phyloP scores from a whole-genome alignment of 768 basidiomycete species.

The Crucibulum laeve region DNA sequence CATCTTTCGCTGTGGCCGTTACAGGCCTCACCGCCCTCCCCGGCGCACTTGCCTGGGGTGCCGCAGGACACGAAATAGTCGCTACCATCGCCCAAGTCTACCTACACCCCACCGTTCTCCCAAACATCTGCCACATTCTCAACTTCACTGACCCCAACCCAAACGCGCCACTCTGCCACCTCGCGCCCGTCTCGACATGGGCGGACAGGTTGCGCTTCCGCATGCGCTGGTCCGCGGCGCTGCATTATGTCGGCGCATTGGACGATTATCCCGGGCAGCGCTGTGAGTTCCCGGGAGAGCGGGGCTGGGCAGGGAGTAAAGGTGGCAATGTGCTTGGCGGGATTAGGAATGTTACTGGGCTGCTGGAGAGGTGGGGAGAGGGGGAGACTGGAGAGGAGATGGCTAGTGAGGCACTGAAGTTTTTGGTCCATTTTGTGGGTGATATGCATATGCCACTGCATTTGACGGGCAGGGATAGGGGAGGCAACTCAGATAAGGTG shows the following conservation, averaged over 20 bases:
- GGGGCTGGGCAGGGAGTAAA: slow-evolving; percentile 63
- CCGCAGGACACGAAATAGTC: slow-evolving; percentile 82
- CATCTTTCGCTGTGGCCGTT: background rate
- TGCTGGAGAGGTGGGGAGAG: slow-evolving; percentile 49
- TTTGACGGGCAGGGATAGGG: slow-evolving; percentile 80
- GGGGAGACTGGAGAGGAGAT: slow-evolving; percentile 21
- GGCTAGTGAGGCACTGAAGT: slow-evolving; percentile 83
- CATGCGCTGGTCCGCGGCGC: slow-evolving; percentile 67
- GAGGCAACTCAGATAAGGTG: slow-evolving; percentile 81
- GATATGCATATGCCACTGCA: slow-evolving; percentile 95
- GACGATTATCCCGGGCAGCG: slow-evolving; percentile 74
- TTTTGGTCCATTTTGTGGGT: slow-evolving; percentile 89
- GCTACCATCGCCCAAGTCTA: slow-evolving; percentile 95
- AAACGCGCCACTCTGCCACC: slow-evolving; percentile 55
- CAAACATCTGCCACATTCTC: slow-evolving; percentile 69
- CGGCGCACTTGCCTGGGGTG: slow-evolving; percentile 32
- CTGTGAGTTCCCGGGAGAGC: slow-evolving; percentile 73
- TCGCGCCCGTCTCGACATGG: slow-evolving; percentile 86
- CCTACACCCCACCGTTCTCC: slow-evolving; percentile 67
- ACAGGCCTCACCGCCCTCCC: background rate
- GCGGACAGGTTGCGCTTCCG: slow-evolving; percentile 66
- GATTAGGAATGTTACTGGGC: slow-evolving; percentile 69
- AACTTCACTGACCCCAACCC: slow-evolving; percentile 34
- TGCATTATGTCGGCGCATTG: slow-evolving; percentile 73
- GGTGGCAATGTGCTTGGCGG: slow-evolving; percentile 70